Base-by-base conservation (phyloP, 495 filamentous ascomycete species). In the Podospora appendiculata region DNA sequence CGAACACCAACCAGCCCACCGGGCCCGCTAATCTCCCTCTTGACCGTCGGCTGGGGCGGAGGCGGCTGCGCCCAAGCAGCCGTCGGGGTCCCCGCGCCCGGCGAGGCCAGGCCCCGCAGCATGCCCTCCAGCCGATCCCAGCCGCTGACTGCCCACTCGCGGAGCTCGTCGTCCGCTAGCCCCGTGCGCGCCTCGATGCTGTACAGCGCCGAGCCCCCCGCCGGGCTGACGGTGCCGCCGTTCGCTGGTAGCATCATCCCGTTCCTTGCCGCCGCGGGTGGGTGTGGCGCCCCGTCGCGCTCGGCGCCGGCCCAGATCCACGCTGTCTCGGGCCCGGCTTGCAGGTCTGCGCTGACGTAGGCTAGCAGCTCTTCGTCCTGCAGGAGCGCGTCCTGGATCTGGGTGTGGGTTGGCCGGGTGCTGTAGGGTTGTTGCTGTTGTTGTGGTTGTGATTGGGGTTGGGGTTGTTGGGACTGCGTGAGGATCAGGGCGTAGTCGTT, bases 311-410 rank as follows among this genome's bases (percentile, higher is more conserved):
- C 72, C 93, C 93, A 98, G 13, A 92, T 79, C 92, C 92, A 97
- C 32, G 82, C 81, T 19, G 81, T 84, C 18, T 93, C 88, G 6
- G 74, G 73, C 40, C 78, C 79, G n/a, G 86, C 88, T 66, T 97
- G 93, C 68, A 96, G 79, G 66, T 98, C 93, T 0, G 86, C 89
- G 18, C 87, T 92, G 1, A 87, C 84, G 63, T 96, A 95, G 1
- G 84, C 88, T 35, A 97, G 71, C 64, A 98, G 82, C 65, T 96
- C 93, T 57, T 96, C 93, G 64, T 98, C 93, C 16, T 77, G 69
- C n/a, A 89, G 74, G 3, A 90, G 62, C 13, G 78, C 66, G 3
- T 76, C 66, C 44, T 72, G 68, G 8, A 76, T 46, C 3, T 58
- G 57, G 8, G 62, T 35, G n/a, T 38, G 52, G 16, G 54, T 56